Percentiles rank a stretch among this genome's conserved stretches.
These are phyloP conservation scores for Aegilops speltoides DNA, from an alignment of 176 grass and related monocot species.

Conservation along the genomic window DNA sequence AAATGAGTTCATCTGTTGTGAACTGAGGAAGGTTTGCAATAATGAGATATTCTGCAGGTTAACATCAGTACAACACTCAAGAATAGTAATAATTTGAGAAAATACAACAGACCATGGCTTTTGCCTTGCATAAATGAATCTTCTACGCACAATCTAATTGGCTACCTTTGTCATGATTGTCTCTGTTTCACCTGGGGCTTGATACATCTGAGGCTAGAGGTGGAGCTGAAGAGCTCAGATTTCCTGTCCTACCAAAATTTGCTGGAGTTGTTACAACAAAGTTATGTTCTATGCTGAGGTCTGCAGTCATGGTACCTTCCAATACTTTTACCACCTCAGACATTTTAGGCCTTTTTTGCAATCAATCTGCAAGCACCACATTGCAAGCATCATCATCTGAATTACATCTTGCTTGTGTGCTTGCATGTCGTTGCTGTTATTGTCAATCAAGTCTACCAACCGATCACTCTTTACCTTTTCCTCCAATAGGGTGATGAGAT, in stretches of 20 bases:
- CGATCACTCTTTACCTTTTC: background rate
- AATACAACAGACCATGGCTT: background rate
- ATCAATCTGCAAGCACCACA: conserved; percentile 60
- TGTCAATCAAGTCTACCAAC: background rate
- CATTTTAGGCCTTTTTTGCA: conserved; percentile 51
- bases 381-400: conserved; percentile 33
- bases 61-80: background rate
- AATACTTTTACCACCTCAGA: conserved; percentile 44
- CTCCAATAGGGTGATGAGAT: background rate
- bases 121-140: background rate
- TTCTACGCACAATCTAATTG: background rate
- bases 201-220: conserved; percentile 36
- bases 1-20: background rate
- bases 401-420: background rate
- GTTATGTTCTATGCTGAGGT: conserved; percentile 33
- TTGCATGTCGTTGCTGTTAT: background rate
- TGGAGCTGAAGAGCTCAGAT: background rate
- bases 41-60: background rate
- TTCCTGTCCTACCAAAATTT: background rate
- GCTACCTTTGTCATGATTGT: background rate
- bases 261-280: conserved; percentile 7
- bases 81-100: background rate
- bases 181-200: conserved; percentile 20
- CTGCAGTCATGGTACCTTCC: conserved; percentile 26
- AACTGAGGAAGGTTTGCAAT: background rate